Base-by-base conservation (phyloP, 1,284 basidiomycete genomes). In the Ceratobasidium sp. region DNA sequence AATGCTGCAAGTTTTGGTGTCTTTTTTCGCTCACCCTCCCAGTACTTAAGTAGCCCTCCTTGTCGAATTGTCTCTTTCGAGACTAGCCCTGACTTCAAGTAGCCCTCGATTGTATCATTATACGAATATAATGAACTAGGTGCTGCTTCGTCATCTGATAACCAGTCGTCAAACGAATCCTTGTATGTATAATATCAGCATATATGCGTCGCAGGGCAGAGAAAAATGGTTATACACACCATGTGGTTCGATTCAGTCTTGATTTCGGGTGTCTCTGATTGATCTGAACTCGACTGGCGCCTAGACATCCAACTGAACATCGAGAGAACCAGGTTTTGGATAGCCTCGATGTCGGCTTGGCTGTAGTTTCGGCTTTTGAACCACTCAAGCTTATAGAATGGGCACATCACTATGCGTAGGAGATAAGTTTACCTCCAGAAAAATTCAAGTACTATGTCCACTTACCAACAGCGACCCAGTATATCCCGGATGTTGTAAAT, bases 401-500 rank as follows among this genome's bases (percentile, higher is more conserved):
- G 33, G 38, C 67, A 70, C 67, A 57, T 70, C 2, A 70, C 67
- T 70, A 42, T 1, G 4, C 20, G 15, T n/a, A n/a, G n/a, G n/a
- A n/a, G n/a, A n/a, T 33, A 33, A 57, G 2, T 10, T 42, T 17
- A 17, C 1, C 33, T 33, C 23, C 4, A 57, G 23, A 17, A n/a
- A 20, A 3, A 9, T 50, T 17, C 1, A 15, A 12, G 3, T 3
- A 23, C 3, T 5, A 12, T 26, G 6, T 20, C 12, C 13, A 70
- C 67, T 42, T 56, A 57, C 67, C 67, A n/a, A 70, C 3, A 9
- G 67, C 67, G 15, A 44, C 54, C 67, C 67, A 70, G 33, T 70
- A 70, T 23, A 70, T 42, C 7, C 67, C 50, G 10, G 67, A 70
- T 12, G 10, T 20, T 33, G 54, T 28, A 69, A 69, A 69, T 26